Evolutionary conservation across 345 rosid species (phyloP), one percentile per base, ranked within the genome.

Genomic region (Citrus reticulata): DNA sequence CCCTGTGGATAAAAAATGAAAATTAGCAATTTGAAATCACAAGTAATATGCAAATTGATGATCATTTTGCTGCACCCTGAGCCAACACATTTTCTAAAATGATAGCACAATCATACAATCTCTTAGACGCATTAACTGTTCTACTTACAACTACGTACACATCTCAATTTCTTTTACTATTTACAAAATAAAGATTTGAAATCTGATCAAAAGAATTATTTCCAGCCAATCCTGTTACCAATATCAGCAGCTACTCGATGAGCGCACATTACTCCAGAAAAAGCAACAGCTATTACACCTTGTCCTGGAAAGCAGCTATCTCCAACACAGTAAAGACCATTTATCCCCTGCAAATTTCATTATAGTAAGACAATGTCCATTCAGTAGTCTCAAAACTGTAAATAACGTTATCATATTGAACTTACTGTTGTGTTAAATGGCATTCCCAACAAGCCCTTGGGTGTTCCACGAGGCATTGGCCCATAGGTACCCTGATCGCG

Each of bases 251-350:
- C 99, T 54, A 95, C 98, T 39, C 99, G 91, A 84, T 93, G 98
- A 82, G 97, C 93, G 75, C 99, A 92, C 99, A 93, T 90, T 24
- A 93, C 91, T 77, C 98, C 99, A 6, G 98, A 92, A 81, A 95
- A 95, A 81, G 97, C 97, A 70, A 93, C 98, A 59, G 99, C 98
- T 83, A 95, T 93, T 57, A 95, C 97, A 72, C 98, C 99, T 80
- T 95, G 97, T 74, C 99, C 98, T 29, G 99, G 99, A 86, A 95
- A 95, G 87, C 97, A 95, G 87, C 98, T 93, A 79, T 95, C 98
- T 58, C 99, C 98, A 65, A 95, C 99, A 78, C 98, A 92, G 84
- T 95, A 95, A 70, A 95, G 89, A 68, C 96, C 88, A 55, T 86
- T 83, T 83, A 95, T 79, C 34, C 89, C 90, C 97, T 95, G 93